Base-by-base conservation (phyloP, 805 yeast species). In the Yamadazyma kitorensis region DNA sequence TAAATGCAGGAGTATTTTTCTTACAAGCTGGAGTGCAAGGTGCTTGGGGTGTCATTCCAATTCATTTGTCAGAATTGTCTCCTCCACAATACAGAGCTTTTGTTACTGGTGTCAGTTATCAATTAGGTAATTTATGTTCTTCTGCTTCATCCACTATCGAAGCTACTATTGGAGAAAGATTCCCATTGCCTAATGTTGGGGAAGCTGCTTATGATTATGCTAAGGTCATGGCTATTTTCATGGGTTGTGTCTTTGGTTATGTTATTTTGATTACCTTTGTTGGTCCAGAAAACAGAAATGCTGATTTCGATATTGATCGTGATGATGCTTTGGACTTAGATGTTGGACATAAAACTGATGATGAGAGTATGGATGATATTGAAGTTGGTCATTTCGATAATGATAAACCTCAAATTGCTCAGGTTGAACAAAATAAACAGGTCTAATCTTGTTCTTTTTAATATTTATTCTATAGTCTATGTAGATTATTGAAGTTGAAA, bases 111-210 rank as follows among this genome's bases (percentile, higher is more conserved):
- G 68, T 71, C 21, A 66, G 82, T 15, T 80, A 80, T 53, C 86
- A 80, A 54, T 61, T 80, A 45, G 86, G 86, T 63, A 80, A 80
- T 58, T 64, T 80, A 50, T 78, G 78, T 15, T 74, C 82, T 1
- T 74, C 81, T 24, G 84, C 85, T 3, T 74, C 82, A 2, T 74
- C 83, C 0, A 80, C 86, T n/a, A 80, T 80, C 43, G 84, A 80
- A 57, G 60, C 80, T 19, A 75, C 77, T 14, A 70, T 80, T 42
- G 85, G 85, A 39, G 75, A 72, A 43, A 43, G 62, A 24, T 79
- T 77, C 63, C 52, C 57, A 8, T 44, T 57, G 12, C 58, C 48
- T 19, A 57, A 55, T 25, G 44, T 38, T 11, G 49, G 45, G 2
- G 40, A 29, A 11, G 44, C 42, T 2, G 41, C 46, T 24, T 74